A percentile compares a stretch with the other conserved stretches of the same genome.
Conservation (phyloP, 768 basidiomycete species). For the Zangia roseola region DNA sequence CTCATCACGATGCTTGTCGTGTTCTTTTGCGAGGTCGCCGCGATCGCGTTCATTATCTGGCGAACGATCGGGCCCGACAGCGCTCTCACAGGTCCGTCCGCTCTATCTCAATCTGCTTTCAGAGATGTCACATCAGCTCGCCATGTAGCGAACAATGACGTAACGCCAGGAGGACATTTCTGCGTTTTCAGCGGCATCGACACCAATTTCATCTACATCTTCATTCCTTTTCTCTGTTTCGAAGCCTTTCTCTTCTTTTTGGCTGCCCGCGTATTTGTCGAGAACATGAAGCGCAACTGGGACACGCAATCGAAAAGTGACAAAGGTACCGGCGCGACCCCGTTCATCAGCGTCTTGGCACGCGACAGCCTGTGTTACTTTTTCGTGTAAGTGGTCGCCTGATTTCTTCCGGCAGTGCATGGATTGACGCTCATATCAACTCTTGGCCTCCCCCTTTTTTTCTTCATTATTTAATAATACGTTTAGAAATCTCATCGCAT, state of each 20-base stretch:
- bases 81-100: slow-evolving; percentile 17
- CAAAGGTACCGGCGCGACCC: slow-evolving; percentile 7
- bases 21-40: slow-evolving; percentile 25
- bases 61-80: slow-evolving; percentile 26
- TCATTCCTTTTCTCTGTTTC: slow-evolving; percentile 32
- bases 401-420: background rate
- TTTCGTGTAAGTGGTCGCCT: slow-evolving; percentile 23
- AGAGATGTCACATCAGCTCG: background rate
- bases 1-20: slow-evolving; percentile 15
- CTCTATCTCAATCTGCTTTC: background rate
- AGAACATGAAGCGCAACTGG: slow-evolving; percentile 6
- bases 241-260: slow-evolving; percentile 26
- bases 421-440: background rate
- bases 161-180: slow-evolving; percentile 3
- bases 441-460: too few relatives aligned
- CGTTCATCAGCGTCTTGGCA: slow-evolving; percentile 24
- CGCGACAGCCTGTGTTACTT: slow-evolving; percentile 34
- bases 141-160: slow-evolving; percentile 7
- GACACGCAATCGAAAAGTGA: background rate
- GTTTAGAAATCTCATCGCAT: slow-evolving; percentile 25
- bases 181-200: slow-evolving; percentile 27
- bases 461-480: too few relatives aligned
- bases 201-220: slow-evolving; percentile 22
- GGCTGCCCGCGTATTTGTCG: slow-evolving; percentile 17
- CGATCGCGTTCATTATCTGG: slow-evolving; percentile 27